Percentiles rank a stretch among this genome's conserved stretches.
phyloP scores from a whole-genome alignment of 2,329 filamentous ascomycete genomes.

The Tolypocladium tundrense region DNA sequence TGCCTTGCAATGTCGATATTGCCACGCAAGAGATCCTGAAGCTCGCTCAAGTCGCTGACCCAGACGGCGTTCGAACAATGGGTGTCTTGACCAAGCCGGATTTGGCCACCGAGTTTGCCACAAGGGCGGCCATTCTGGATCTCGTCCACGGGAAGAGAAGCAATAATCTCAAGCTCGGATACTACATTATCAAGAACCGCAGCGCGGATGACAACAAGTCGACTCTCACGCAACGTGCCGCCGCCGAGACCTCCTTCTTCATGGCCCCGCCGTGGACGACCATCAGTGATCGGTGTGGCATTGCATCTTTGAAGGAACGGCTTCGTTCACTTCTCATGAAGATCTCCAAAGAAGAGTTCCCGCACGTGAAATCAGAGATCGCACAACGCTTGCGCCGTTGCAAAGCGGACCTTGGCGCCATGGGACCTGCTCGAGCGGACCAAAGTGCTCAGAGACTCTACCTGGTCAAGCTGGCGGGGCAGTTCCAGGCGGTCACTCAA shows the following conservation, averaged over 20 bases:
- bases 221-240: conserved; percentile 18
- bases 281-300: conserved; percentile 20
- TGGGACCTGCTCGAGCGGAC: conserved; percentile 20
- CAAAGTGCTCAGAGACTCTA: conserved; percentile 22
- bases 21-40: conserved; percentile 30
- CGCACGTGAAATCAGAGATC: conserved; percentile 23
- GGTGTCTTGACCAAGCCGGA: conserved; percentile 52
- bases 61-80: conserved; percentile 29
- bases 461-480: conserved; percentile 20
- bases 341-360: conserved; percentile 27
- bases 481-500: conserved; percentile 16
- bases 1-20: conserved; percentile 28
- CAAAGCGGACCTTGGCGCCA: conserved; percentile 8
- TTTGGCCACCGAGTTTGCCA: conserved; percentile 31
- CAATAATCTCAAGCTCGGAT: conserved; percentile 32
- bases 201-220: conserved; percentile 29
- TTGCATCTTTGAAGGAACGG: conserved; percentile 21
- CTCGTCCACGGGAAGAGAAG: conserved; percentile 29
- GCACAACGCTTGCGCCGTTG: conserved; percentile 3
- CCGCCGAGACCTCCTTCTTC: conserved; percentile 28
- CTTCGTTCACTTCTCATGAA: conserved; percentile 27
- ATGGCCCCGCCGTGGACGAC: conserved; percentile 21
- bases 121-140: conserved; percentile 26
- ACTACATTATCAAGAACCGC: conserved; percentile 38
- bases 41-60: conserved; percentile 26